Base-by-base conservation (phyloP, 768 basidiomycete genomes). In the Asterophora lycoperdoides region DNA sequence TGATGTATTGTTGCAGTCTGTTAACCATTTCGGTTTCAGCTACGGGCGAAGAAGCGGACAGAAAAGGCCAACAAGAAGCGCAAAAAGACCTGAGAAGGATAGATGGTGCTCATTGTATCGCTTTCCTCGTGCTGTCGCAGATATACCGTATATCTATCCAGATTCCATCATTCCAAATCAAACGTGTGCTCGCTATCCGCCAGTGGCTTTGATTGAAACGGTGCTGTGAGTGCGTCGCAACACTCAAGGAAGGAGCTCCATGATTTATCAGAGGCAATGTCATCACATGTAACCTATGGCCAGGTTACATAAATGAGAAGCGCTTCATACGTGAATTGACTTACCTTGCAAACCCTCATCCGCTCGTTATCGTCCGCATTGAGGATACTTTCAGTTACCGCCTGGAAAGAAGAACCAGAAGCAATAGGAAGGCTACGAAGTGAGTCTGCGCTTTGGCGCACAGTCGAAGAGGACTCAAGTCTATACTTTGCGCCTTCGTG, bases 21-120 rank as follows among this genome's bases (percentile, higher is more conserved):
- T 33, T 50, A 14, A 55, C 55, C 45, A 55, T 28, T 44, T 44
- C 18, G 45, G 33, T 51, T 30, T 41, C 56, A 95, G 89, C 67
- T 89, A n/a, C 83, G 90, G 26, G 91, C 90, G 3, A 77, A 81
- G 64, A 94, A 89, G 69, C 77, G 87, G 43, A 80, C 72, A 61
- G 89, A 89, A 48, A 92, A 87, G 64, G 80, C 81, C 13, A 78
- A 69, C 53, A 85, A 84, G 66, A 82, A 78, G 63, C 73, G 79
- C 44, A 76, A 69, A 56, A 74, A 68, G 55, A 59, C 64, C 26
- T 60, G 44, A 45, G 30, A 32, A 13, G 9, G 30, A 32, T 32
- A 32, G 40, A 33, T 14, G 10, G 11, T 43, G 19, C 39, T 32
- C 30, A 3, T 32, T 44, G 30, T 44, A 14, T 20, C 5, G 17